Evolutionary conservation across 148 eudicot species (phyloP), one percentile per base, ranked within the genome.

Genomic region (Vaccinium macrocarpon): DNA sequence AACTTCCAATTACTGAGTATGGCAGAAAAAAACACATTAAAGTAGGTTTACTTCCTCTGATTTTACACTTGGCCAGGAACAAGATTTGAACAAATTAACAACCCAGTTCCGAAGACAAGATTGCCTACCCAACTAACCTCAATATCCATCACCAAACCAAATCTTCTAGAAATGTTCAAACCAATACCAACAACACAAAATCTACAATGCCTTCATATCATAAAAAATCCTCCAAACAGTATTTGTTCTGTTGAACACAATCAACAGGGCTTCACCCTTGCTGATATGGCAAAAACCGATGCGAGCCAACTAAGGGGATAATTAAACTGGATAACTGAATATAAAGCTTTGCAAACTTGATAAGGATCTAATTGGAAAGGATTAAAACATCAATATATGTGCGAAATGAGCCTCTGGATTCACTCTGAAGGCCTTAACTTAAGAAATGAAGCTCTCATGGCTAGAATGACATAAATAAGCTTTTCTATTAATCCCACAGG

Each of bases 261-360:
- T 78, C 42, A 53, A 78, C 62, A 53, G 81, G 62, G 4, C 6
- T 78, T 78, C 81, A 13, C 46, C 80, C 14, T 78, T 51, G 62
- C 62, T 49, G 32, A n/a, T 76, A 52, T 10, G 21, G 79, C 16
- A 76, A 76, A 53, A 78, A 35, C 38, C 38, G 4, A 42, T 42
- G 46, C 46, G 46, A 42, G 4, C 81, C 61, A 78, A 53, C 46
- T 78, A 27, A 52, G 16, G 64, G 1, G 42, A 53, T 9, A 25
- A 52, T 8, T 78, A 50, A 51, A 27, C 27, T 29, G 56, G n/a
- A 9, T 46, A 49, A 15, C 27, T 29, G 79, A n/a, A 9, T 46
- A 49, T 11, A 48, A 10, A 25, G 57, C 21, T n/a, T 4, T 13
- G 5, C 25, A 48, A 49, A 19, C 8, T 23, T 76, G 15, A 76